Conservation (phyloP, 768 basidiomycete species). For the Scleroderma citrinum region DNA sequence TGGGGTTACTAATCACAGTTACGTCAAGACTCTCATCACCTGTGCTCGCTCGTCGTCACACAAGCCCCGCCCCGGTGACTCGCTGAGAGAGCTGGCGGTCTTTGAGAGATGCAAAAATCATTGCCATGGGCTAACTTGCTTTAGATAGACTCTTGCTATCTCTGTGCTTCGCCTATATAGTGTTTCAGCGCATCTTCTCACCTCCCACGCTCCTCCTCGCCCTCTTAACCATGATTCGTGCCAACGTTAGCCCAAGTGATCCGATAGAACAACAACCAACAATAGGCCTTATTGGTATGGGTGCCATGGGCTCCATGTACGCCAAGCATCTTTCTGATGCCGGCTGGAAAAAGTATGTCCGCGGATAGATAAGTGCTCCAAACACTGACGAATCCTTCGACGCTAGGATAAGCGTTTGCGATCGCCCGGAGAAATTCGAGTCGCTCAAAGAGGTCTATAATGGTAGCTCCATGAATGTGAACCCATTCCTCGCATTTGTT, state of each 20-base stretch:
- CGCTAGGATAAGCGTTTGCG: constrained; percentile 83
- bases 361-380: constrained; percentile 11
- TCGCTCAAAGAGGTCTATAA: constrained; percentile 52
- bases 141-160: neutral
- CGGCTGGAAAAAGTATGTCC: constrained; percentile 74
- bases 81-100: neutral
- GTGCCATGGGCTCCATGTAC: constrained; percentile 96
- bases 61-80: too few relatives aligned
- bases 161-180: neutral
- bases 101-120: too few relatives aligned
- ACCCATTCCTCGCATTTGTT: neutral
- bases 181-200: too few relatives aligned
- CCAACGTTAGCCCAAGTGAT: constrained; percentile 26
- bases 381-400: neutral
- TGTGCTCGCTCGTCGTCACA: too few relatives aligned
- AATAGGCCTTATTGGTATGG: constrained; percentile 95
- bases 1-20: too few relatives aligned
- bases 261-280: constrained; percentile 55
- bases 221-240: constrained; percentile 13
- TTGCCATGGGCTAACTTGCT: neutral
- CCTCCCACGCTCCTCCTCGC: neutral
- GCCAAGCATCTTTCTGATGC: constrained; percentile 68
- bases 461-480: constrained; percentile 32
- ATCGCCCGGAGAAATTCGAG: constrained; percentile 69
- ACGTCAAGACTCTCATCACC: too few relatives aligned